These are phyloP conservation scores for Simplicillium sp. DNA, from an alignment of 2,329 filamentous ascomycete genomes.

Conservation along the genomic window DNA sequence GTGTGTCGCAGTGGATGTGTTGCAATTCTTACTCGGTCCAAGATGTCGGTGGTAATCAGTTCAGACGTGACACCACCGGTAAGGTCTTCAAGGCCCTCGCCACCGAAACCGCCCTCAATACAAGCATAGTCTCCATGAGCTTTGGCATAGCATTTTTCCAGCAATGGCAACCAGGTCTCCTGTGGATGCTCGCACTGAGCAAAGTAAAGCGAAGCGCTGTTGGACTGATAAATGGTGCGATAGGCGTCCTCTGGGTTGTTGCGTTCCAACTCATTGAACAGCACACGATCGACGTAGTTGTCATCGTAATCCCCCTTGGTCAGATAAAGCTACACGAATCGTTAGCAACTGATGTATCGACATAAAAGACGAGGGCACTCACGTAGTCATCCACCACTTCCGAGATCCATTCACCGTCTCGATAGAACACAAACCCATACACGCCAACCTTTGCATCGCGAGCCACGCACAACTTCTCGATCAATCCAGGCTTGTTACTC, in stretches of 20 bases:
- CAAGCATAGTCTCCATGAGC: slow-evolving; percentile 70
- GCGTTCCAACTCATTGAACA: slow-evolving; percentile 32
- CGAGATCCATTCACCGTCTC: slow-evolving; percentile 65
- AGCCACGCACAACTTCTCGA: slow-evolving; percentile 65
- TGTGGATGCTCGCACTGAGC: slow-evolving; percentile 65
- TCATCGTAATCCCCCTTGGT: slow-evolving; percentile 55
- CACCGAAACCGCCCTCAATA: slow-evolving; percentile 62
- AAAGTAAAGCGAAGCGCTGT: slow-evolving; percentile 67
- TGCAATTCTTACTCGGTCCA: slow-evolving; percentile 52
- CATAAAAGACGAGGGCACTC: slow-evolving; percentile 1
- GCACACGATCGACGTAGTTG: slow-evolving; percentile 33
- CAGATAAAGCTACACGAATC: slow-evolving; percentile 31
- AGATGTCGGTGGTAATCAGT: slow-evolving; percentile 56
- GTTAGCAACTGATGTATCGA: too few species aligned
- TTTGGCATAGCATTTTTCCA: slow-evolving; percentile 76
- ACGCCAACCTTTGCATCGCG: slow-evolving; percentile 66
- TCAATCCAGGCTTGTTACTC: slow-evolving; percentile 61
- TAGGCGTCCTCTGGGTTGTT: slow-evolving; percentile 50
- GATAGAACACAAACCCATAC: slow-evolving; percentile 78
- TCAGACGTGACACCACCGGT: slow-evolving; percentile 59
- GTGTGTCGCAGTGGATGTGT: too few species aligned
- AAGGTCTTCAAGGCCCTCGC: slow-evolving; percentile 50
- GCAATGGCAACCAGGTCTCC: slow-evolving; percentile 70
- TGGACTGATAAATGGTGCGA: slow-evolving; percentile 61
- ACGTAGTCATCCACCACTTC: slow-evolving; percentile 49